These are phyloP conservation scores for Rosa rugosa DNA, from an alignment of 306 rosid species.

Conservation along the genomic window DNA sequence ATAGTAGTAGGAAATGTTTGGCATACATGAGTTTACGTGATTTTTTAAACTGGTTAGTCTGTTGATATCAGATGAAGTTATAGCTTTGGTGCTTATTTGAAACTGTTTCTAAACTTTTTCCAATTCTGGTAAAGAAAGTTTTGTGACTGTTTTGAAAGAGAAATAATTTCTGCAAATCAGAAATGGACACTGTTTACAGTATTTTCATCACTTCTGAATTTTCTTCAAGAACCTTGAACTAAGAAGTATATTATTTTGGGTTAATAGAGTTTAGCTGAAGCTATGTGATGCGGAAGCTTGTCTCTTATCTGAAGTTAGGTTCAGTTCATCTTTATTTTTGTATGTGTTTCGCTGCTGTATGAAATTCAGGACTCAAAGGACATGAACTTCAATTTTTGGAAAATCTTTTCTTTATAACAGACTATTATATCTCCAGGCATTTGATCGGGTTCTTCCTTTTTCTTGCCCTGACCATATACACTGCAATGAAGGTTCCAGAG, in stretches of 20 bases:
- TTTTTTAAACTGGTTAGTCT: background rate
- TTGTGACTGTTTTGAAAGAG: background rate
- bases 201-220: background rate
- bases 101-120: background rate
- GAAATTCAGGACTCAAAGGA: background rate
- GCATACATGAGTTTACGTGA: background rate
- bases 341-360: background rate
- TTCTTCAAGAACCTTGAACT: background rate
- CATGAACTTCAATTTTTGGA: background rate
- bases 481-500: conserved; percentile 74
- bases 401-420: background rate
- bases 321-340: background rate
- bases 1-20: background rate
- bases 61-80: background rate
- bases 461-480: conserved; percentile 86
- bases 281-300: background rate
- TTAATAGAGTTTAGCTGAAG: background rate
- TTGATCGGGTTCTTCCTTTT: conserved; percentile 93
- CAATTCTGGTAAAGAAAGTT: background rate
- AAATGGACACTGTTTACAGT: background rate
- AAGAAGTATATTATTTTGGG: background rate
- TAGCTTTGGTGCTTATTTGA: background rate
- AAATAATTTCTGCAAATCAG: background rate
- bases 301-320: background rate
- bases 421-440: conserved; percentile 60